Evolutionary conservation across 768 basidiomycete species (phyloP), one percentile per base, ranked within the genome.

Genomic region (Termitomyces sp.): DNA sequence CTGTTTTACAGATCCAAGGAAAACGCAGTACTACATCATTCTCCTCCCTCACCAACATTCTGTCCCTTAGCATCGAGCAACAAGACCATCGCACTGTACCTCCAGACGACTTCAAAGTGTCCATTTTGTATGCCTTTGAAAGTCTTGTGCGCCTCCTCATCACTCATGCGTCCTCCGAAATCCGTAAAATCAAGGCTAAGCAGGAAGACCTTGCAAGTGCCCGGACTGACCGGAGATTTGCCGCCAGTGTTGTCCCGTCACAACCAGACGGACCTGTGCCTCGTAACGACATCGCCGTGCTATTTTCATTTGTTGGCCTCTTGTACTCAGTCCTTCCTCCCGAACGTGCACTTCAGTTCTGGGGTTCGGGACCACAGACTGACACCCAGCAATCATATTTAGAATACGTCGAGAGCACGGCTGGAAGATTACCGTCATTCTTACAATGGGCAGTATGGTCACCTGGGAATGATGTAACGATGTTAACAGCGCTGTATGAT

Each of bases 371-470:
- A 0, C 81, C 80, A 3, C 75, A 75, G 4, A 68, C 67, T 41
- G 80, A 81, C 6, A 55, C 73, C 13, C 72, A 72, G 30, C 68
- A 76, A 13, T 74, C 81, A 3, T 89, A 88, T 65, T 68, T 84
- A 60, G 85, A 90, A 63, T 71, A 73, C 37, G 65, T 81, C 0
- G 91, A 93, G 65, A 76, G 80, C n/a, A 82, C 79, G 2, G 72
- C 81, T 27, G 85, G 82, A 1, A 82, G 86, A 59, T 76, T 92
- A 0, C 84, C 86, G 1, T 80, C 85, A 1, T 95, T 96, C 70
- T 74, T 96, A 50, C 90, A 93, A 58, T 96, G 93, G 94, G 91
- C 91, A 0, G 84, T 91, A 9, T 90, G 89, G 89, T 89, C 89
- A 1, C 86, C 92, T 57, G 77, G 82, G 5, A 82, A 87, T 59